Evolutionary conservation across 352 stramenopile genomes (phyloP), one percentile per base, ranked within the genome.

Genomic region (Labyrinthula sp.): DNA sequence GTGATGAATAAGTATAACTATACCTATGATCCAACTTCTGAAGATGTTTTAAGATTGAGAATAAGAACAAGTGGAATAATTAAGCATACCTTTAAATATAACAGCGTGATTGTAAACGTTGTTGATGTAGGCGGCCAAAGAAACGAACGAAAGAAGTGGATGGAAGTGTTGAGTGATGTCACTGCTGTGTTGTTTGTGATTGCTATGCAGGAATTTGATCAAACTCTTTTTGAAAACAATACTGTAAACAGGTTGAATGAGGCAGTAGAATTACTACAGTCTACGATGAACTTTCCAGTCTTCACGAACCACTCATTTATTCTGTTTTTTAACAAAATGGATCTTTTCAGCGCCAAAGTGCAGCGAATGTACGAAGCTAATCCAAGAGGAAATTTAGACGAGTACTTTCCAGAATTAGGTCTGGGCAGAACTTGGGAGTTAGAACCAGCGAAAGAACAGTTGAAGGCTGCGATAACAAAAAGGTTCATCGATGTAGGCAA

Each of bases 121-220:
- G 74, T 71, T 36, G 67, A 75, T 41, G 67, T 75, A 18, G 67
- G 67, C 8, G 68, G 68, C 14, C 68, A 76, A 49, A 46, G 68
- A 17, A 77, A 75, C 47, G 68, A 76, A 60, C 48, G 68, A 12
- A 71, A 69, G 36, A 76, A 76, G 48, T 76, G 68, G 68, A 76
- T 76, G 28, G 67, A 75, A 56, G 76, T 67, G 50, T 75, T 75
- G 33, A 68, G 77, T 26, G 55, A 57, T 7, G 55, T 61, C 18
- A 61, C 55, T 9, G 55, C 55, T 2, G 67, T 84, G 12, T 77
- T 84, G 21, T 84, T 82, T 41, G 71, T 84, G 20, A 72, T 67
- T 15, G 69, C 72, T 10, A 57, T 84, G 14, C 62, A 68, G 40
- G 60, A 67, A 69, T 9, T 73, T 59, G 24, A 70, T 59, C 67